These are phyloP conservation scores for Annulohypoxylon maeteangense DNA, from an alignment of 495 filamentous ascomycete species.

Conservation along the genomic window DNA sequence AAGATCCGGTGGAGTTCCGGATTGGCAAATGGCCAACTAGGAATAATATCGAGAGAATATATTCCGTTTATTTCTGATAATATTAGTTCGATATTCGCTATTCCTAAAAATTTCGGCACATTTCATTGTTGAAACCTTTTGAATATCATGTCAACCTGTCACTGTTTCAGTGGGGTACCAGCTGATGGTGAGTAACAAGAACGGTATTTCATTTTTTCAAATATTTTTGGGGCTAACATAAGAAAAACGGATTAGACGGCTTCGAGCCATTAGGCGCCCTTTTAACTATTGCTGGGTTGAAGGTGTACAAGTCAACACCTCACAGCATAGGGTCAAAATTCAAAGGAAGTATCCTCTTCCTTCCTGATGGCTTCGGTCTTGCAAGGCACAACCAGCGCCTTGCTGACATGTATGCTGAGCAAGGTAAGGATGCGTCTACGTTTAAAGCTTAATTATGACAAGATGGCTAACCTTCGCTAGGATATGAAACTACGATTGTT, in stretches of 20 bases:
- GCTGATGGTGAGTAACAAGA: constrained; percentile 14
- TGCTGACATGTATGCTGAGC: constrained; percentile 20
- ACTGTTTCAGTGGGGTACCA: constrained; percentile 21
- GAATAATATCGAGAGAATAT: neutral
- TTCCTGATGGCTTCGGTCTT: constrained; percentile 23
- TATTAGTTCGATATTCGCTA: too few species aligned
- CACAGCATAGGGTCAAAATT: neutral
- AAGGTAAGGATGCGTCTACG: neutral
- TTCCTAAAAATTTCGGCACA: too few species aligned
- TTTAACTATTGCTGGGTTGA: constrained; percentile 12
- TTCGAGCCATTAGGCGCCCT: constrained; percentile 13
- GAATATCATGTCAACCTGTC: constrained; percentile 18
- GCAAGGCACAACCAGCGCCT: constrained; percentile 25
- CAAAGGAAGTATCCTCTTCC: constrained; percentile 5
- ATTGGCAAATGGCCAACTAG: neutral
- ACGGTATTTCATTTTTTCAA: neutral
- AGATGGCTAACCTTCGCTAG: neutral
- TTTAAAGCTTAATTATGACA: neutral
- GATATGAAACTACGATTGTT: constrained; percentile 15
- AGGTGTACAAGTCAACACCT: constrained; percentile 16
- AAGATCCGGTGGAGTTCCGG: neutral
- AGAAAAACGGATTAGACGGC: neutral
- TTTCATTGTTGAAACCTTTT: too few species aligned
- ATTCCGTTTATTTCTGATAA: too few species aligned
- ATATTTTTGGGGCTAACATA: neutral